Evolutionary conservation across 768 basidiomycete species (phyloP).

Genomic region (Pholiota molesta): DNA sequence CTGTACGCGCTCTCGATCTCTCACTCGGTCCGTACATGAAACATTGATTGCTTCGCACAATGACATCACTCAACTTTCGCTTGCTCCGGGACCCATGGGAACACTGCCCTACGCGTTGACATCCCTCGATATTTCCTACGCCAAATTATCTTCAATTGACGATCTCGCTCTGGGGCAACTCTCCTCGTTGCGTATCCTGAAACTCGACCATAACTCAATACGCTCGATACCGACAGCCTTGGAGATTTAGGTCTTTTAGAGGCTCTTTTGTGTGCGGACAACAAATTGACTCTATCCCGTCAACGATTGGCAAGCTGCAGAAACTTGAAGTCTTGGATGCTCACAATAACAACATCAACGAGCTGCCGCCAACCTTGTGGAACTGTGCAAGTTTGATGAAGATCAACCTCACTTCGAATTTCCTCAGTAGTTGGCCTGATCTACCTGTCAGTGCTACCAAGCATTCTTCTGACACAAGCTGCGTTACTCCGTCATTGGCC

Average conservation of each 20-base stretch:
- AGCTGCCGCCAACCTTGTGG: constrained; percentile 84
- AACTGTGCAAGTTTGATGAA: constrained; percentile 69
- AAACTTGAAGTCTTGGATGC: constrained; percentile 79
- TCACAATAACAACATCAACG: constrained; percentile 87
- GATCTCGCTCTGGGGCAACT: constrained; percentile 75
- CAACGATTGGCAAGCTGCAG: constrained; percentile 74
- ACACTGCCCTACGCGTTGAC: constrained; percentile 46
- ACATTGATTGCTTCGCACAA: constrained; percentile 83
- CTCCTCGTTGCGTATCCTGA: constrained; percentile 67
- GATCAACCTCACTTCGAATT: constrained; percentile 90
- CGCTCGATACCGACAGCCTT: constrained; percentile 81
- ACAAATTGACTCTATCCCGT: constrained; percentile 80
- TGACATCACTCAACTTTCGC: constrained; percentile 80
- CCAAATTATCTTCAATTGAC: constrained; percentile 85
- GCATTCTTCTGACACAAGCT: background rate
- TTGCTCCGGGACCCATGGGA: constrained; percentile 50
- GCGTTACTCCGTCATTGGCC: constrained; percentile 46
- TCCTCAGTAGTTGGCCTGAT: constrained; percentile 73
- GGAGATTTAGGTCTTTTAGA: constrained; percentile 74
- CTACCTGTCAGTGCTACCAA: constrained; percentile 39
- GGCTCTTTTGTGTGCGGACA: constrained; percentile 86
- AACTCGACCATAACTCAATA: constrained; percentile 87
- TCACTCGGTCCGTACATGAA: constrained; percentile 68
- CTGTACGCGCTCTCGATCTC: constrained; percentile 78
- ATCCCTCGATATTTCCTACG: constrained; percentile 82